Evolutionary conservation across 2,329 filamentous ascomycete genomes (phyloP).

Genomic region (Colletotrichum orbiculare): DNA sequence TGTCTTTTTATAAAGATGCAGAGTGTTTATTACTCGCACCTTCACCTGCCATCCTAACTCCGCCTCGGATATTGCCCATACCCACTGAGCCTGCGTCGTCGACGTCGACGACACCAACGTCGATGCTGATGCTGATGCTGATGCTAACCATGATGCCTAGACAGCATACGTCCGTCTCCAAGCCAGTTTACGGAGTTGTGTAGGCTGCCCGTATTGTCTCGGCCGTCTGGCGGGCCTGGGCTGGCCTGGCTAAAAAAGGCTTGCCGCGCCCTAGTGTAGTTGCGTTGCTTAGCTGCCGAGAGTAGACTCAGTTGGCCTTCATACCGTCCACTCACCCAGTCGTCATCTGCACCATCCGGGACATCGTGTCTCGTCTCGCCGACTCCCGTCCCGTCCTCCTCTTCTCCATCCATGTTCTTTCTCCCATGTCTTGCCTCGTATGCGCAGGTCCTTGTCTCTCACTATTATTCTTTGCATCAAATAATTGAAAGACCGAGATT

Average conservation of each 20-base stretch:
- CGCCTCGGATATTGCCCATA: too few species aligned
- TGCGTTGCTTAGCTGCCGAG: conserved; percentile 14
- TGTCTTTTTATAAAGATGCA: too few species aligned
- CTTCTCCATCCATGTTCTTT: neutral
- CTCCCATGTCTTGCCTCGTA: neutral
- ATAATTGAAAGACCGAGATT: too few species aligned
- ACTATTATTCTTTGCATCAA: too few species aligned
- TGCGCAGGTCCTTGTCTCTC: neutral
- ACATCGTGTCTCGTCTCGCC: conserved; percentile 5
- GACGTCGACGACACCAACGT: too few species aligned
- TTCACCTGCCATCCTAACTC: too few species aligned
- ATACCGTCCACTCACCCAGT: conserved; percentile 1
- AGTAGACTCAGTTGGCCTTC: neutral
- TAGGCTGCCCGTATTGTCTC: neutral
- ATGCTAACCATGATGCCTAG: too few species aligned
- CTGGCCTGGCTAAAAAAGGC: neutral
- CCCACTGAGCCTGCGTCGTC: too few species aligned
- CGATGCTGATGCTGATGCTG: too few species aligned
- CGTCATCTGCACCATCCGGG: neutral
- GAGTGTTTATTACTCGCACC: too few species aligned
- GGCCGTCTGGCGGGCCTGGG: neutral
- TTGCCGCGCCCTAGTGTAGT: neutral
- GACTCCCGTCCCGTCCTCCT: neutral
- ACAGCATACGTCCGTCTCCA: neutral
- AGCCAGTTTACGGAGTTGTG: neutral